Percentiles rank a stretch among this genome's conserved stretches.
phyloP scores from a whole-genome alignment of 2,329 filamentous ascomycete species.

The Scedosporium minutisporum region DNA sequence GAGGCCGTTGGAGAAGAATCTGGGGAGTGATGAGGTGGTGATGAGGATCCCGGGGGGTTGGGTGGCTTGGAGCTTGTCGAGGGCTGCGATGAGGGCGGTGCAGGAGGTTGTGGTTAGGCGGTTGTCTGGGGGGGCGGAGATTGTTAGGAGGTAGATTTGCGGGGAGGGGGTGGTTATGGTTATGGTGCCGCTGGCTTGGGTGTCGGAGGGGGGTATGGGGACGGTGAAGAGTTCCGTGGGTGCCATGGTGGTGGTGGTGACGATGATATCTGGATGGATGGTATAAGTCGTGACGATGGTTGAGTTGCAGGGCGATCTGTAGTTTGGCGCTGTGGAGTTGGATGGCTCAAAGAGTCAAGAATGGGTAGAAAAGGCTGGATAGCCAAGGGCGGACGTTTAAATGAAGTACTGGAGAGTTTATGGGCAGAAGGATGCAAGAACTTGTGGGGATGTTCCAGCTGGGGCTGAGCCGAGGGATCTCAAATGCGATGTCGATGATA shows the following conservation, averaged over 20 bases:
- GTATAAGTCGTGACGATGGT: too few species aligned
- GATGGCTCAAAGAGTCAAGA: not conserved
- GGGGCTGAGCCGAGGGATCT: conserved; percentile 1
- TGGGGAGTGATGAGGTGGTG: conserved; percentile 64
- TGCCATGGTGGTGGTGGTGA: conserved; percentile 5
- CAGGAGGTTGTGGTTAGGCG: conserved; percentile 61
- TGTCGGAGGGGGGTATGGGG: conserved; percentile 36
- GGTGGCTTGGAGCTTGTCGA: conserved; percentile 61
- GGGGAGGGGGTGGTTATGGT: conserved; percentile 51
- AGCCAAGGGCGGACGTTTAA: not conserved
- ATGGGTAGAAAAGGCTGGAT: not conserved
- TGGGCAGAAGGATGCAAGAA: not conserved
- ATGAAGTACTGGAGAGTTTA: not conserved
- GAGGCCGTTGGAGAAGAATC: conserved; percentile 80
- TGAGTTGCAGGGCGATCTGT: not conserved
- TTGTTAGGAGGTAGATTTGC: conserved; percentile 62
- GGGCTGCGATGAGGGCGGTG: conserved; percentile 55
- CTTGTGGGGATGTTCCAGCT: not conserved
- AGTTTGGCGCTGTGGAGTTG: not conserved
- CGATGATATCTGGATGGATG: too few species aligned
- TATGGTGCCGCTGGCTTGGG: conserved; percentile 46
- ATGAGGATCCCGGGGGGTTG: conserved; percentile 64
- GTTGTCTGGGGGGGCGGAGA: conserved; percentile 65
- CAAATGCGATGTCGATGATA: not conserved
- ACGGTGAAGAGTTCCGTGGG: conserved; percentile 43